Conservation (phyloP, 805 yeast genomes). For the Lipomyces orientalis region DNA sequence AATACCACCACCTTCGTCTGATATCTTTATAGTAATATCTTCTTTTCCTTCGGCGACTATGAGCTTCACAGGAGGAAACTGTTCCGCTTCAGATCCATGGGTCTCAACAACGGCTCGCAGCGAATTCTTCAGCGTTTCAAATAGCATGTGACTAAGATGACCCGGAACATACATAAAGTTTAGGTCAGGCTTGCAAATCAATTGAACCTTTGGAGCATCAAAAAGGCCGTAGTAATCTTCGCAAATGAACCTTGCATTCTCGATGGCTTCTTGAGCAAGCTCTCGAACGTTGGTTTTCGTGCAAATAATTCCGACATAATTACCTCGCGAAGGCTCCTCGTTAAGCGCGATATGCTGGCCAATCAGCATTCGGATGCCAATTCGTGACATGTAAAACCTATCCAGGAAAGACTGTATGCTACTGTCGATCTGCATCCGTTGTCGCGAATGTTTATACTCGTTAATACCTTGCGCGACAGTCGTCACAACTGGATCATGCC, state of each 20-base stretch:
- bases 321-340: conserved; percentile 62
- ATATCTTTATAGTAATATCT: conserved; percentile 86
- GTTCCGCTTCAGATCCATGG: conserved; percentile 68
- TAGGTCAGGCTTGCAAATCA: conserved; percentile 76
- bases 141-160: conserved; percentile 87
- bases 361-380: conserved; percentile 89
- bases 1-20: conserved; percentile 95
- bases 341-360: conserved; percentile 92
- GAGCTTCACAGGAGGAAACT: conserved; percentile 82
- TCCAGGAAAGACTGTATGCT: conserved; percentile 83
- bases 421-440: conserved; percentile 61
- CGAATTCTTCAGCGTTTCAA: conserved; percentile 86
- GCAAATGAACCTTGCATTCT: conserved; percentile 87
- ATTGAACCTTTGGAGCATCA: conserved; percentile 82
- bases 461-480: conserved; percentile 84
- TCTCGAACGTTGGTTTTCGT: conserved; percentile 83
- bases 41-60: conserved; percentile 88
- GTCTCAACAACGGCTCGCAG: conserved; percentile 87
- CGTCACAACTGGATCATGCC: conserved; percentile 93
- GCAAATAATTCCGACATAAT: conserved; percentile 89
- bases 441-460: conserved; percentile 73
- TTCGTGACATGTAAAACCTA: conserved; percentile 85
- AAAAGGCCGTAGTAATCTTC: conserved; percentile 87
- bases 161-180: conserved; percentile 93
- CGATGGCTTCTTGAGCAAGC: conserved; percentile 85